A percentile compares a stretch with the other conserved stretches of the same genome.
These are phyloP conservation scores for Xylariaceae sp. DNA, from an alignment of 2,329 filamentous ascomycete species.

Conservation along the genomic window DNA sequence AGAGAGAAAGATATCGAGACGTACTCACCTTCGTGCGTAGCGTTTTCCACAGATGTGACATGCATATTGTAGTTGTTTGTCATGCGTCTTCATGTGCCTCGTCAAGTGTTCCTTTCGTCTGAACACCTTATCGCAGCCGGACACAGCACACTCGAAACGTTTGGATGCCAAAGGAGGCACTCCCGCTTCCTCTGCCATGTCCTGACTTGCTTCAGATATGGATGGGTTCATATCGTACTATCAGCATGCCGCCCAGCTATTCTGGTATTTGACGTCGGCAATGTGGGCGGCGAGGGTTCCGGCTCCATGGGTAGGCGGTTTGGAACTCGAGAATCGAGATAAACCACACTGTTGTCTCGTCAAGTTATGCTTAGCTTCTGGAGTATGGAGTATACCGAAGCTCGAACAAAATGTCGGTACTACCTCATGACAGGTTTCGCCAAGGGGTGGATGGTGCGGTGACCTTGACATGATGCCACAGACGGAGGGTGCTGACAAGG, in stretches of 20 bases:
- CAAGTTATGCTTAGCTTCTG: too few species aligned
- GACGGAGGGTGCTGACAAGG: slow-evolving; percentile 7
- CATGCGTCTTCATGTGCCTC: slow-evolving; percentile 24
- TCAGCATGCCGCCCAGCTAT: neutral
- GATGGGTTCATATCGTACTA: slow-evolving; percentile 6
- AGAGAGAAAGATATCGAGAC: too few species aligned
- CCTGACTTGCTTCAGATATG: neutral
- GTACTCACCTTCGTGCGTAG: slow-evolving; percentile 23
- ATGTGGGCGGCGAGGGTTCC: too few species aligned
- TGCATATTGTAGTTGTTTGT: slow-evolving; percentile 21
- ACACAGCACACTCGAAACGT: slow-evolving; percentile 19
- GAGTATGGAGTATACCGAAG: too few species aligned
- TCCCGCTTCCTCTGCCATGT: too few species aligned
- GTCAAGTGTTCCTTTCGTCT: slow-evolving; percentile 26
- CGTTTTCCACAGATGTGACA: slow-evolving; percentile 24
- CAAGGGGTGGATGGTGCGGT: too few species aligned
- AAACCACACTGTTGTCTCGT: too few species aligned
- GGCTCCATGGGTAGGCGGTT: too few species aligned
- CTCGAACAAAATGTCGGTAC: too few species aligned
- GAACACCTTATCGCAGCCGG: slow-evolving; percentile 23
- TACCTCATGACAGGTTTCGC: too few species aligned
- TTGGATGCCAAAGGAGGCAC: neutral
- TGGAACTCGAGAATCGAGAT: neutral
- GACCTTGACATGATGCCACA: too few species aligned
- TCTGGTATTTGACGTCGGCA: too few species aligned